A percentile compares a stretch with the other conserved stretches of the same genome.
phyloP scores from a whole-genome alignment of 192 early-diverging fungal genomes.

The Obelidium mucronatum region DNA sequence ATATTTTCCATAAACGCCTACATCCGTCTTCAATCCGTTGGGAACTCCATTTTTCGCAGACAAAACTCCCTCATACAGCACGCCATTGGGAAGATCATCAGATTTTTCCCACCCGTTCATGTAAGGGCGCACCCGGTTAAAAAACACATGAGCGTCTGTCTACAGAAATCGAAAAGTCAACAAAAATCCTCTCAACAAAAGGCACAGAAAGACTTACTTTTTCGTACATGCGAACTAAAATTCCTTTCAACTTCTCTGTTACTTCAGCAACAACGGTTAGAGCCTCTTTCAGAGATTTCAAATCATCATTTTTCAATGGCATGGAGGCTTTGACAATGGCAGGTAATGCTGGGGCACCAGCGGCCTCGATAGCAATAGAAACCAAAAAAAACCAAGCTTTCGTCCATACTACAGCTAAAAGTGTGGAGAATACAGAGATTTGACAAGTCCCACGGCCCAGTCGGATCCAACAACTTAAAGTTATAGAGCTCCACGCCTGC shows the following conservation, averaged over 20 bases:
- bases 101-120: slow-evolving; percentile 92
- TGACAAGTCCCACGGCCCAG: slow-evolving; percentile 76
- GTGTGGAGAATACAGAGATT: slow-evolving; percentile 86
- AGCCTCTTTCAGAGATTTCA: slow-evolving; percentile 48
- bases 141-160: slow-evolving; percentile 94
- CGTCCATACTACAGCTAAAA: slow-evolving; percentile 87
- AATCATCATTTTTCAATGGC: slow-evolving; percentile 62
- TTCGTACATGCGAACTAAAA: slow-evolving; percentile 78
- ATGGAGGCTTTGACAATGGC: slow-evolving; percentile 75
- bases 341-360: slow-evolving; percentile 71
- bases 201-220: slow-evolving; percentile 55
- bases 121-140: slow-evolving; percentile 90
- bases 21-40: slow-evolving; percentile 24
- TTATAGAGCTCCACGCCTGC: slow-evolving; percentile 90
- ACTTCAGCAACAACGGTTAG: slow-evolving; percentile 60
- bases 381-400: slow-evolving; percentile 98
- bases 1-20: slow-evolving; percentile 57
- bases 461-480: slow-evolving; percentile 84
- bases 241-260: slow-evolving; percentile 41
- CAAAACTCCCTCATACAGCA: slow-evolving; percentile 88
- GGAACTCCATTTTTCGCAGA: slow-evolving; percentile 16
- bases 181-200: neutral
- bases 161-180: slow-evolving; percentile 3
- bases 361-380: slow-evolving; percentile 86
- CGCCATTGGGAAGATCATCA: slow-evolving; percentile 84